Evolutionary conservation across 2,329 filamentous ascomycete genomes (phyloP).

Genomic region (Pseudovirgaria hyperparasitica): DNA sequence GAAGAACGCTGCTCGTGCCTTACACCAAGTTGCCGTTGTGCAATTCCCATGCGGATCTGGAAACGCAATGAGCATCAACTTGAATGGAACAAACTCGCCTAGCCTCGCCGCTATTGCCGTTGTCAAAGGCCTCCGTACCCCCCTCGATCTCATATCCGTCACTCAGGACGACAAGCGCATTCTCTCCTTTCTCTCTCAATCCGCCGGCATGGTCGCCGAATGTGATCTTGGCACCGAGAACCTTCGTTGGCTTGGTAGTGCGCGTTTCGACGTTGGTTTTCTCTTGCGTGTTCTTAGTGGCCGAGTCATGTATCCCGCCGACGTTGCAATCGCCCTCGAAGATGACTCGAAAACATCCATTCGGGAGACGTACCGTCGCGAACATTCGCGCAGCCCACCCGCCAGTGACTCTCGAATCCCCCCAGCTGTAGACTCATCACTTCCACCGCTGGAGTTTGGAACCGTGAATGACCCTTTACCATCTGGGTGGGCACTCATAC

Average conservation of each 20-base stretch:
- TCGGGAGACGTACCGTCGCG: slow-evolving; percentile 52
- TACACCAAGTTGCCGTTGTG: slow-evolving; percentile 66
- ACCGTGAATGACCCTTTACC: slow-evolving; percentile 68
- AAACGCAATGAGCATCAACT: slow-evolving; percentile 84
- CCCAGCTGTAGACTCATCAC: slow-evolving; percentile 20
- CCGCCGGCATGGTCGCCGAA: slow-evolving; percentile 82
- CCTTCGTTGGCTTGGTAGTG: slow-evolving; percentile 81
- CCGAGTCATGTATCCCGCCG: slow-evolving; percentile 74
- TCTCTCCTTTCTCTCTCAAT: slow-evolving; percentile 83
- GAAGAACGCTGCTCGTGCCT: slow-evolving; percentile 58
- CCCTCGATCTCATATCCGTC: slow-evolving; percentile 75
- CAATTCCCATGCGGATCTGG: slow-evolving; percentile 89
- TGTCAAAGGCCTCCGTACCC: slow-evolving; percentile 75
- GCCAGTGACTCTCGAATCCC: slow-evolving; percentile 13
- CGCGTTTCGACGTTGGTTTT: slow-evolving; percentile 76
- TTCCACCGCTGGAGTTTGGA: slow-evolving; percentile 68
- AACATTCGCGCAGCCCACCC: slow-evolving; percentile 13
- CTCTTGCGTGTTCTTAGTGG: slow-evolving; percentile 62
- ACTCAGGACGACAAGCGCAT: slow-evolving; percentile 65
- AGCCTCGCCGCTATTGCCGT: slow-evolving; percentile 69
- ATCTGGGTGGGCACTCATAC: slow-evolving; percentile 59
- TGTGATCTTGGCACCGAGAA: slow-evolving; percentile 81
- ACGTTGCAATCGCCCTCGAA: slow-evolving; percentile 74
- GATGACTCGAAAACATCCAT: slow-evolving; percentile 64
- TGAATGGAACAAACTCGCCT: slow-evolving; percentile 67